Evolutionary conservation across 306 rosid species (phyloP).

Genomic region (Prinsepia uniflora): DNA sequence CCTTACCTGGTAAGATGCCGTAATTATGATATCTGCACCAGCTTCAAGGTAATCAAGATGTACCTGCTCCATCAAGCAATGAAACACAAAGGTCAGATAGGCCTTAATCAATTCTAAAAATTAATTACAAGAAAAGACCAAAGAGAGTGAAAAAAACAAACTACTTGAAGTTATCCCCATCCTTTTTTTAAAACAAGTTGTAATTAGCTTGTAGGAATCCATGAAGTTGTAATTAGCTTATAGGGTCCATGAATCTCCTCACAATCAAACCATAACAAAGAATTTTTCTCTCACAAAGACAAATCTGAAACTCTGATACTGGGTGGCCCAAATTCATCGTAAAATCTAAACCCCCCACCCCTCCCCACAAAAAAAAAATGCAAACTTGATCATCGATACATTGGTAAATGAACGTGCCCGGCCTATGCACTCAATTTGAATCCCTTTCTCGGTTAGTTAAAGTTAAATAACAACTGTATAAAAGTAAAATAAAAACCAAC

Average conservation of each 20-base stretch:
- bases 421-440: no score
- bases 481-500: background rate
- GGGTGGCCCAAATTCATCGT: slow-evolving; percentile 9
- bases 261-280: background rate
- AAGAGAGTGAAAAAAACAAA: background rate
- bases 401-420: no score
- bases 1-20: slow-evolving; percentile 90
- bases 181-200: background rate
- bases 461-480: no score
- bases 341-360: background rate
- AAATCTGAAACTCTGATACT: background rate
- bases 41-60: slow-evolving; percentile 92
- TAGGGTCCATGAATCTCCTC: background rate
- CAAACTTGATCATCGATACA: no score
- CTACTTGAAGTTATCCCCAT: background rate
- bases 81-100: background rate
- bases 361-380: background rate
- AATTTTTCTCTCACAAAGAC: background rate
- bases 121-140: background rate
- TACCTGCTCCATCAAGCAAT: slow-evolving; percentile 48
- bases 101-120: background rate
- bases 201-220: background rate
- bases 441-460: no score
- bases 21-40: slow-evolving; percentile 78
- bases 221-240: background rate